These are phyloP conservation scores for Penicillium turbatum DNA, from an alignment of 495 filamentous ascomycete species.

Conservation along the genomic window DNA sequence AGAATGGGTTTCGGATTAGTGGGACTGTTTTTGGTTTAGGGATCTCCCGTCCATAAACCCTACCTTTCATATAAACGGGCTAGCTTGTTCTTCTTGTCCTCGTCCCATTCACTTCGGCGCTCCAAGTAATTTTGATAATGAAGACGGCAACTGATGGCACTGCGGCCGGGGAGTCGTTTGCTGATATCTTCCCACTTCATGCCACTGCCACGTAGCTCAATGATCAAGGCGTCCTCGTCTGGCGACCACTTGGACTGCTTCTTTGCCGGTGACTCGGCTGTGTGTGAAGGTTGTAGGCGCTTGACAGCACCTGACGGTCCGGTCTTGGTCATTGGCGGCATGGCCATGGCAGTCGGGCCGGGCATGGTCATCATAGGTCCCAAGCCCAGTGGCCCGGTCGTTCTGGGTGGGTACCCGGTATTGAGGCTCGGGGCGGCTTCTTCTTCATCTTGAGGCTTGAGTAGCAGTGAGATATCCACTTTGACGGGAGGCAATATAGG, in stretches of 20 bases:
- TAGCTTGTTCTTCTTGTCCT: constrained; percentile 95
- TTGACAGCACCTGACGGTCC: constrained; percentile 41
- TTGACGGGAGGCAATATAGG: constrained; percentile 55
- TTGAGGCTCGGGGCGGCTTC: constrained; percentile 56
- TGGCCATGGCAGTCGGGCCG: constrained; percentile 26
- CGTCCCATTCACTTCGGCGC: constrained; percentile 85
- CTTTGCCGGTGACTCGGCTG: constrained; percentile 74
- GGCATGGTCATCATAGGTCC: constrained; percentile 29
- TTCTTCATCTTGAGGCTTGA: constrained; percentile 77
- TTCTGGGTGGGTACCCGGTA: constrained; percentile 47
- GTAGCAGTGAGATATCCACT: constrained; percentile 85
- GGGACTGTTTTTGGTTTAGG: not conserved
- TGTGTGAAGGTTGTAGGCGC: constrained; percentile 47
- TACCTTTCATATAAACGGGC: constrained; percentile 95
- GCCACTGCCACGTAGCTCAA: constrained; percentile 77
- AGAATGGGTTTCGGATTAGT: not conserved
- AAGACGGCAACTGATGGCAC: constrained; percentile 86
- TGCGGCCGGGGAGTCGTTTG: constrained; percentile 80
- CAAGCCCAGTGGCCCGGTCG: constrained; percentile 43
- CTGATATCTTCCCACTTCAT: constrained; percentile 99
- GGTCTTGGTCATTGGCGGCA: constrained; percentile 32
- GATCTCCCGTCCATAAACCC: constrained; percentile 16
- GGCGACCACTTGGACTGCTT: constrained; percentile 95
- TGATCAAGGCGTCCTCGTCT: constrained; percentile 86
- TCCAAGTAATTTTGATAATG: constrained; percentile 99